Percentiles rank a stretch among this genome's conserved stretches.
Evolutionary conservation across 176 grass and related monocot genomes (phyloP).

Genomic region (Paspalum notatum): DNA sequence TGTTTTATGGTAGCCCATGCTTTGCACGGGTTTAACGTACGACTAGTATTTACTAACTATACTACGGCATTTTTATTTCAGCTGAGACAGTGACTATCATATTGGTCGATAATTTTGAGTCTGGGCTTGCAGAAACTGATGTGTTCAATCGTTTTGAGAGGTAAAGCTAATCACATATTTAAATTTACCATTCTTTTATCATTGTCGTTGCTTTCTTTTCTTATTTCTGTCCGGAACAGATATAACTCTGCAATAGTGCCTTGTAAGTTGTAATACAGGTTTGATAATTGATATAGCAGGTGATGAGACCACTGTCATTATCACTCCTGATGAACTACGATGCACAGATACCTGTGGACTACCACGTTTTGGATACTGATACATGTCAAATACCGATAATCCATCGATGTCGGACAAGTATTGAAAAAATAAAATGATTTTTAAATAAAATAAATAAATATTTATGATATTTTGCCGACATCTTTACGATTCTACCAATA

Average conservation of each 20-base stretch:
- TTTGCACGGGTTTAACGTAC: too few relatives aligned
- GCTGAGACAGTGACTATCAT: conserved; percentile 76
- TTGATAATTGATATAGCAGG: conserved; percentile 97
- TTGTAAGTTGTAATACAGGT: conserved; percentile 52
- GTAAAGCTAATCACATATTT: conserved; percentile 38
- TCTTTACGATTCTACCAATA: too few relatives aligned
- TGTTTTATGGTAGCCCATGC: too few relatives aligned
- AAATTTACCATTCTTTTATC: conserved; percentile 26
- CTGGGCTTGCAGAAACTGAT: conserved; percentile 54
- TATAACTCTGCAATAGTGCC: conserved; percentile 24
- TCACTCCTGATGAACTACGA: conserved; percentile 44
- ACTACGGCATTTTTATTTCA: conserved; percentile 41
- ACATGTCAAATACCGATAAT: too few relatives aligned
- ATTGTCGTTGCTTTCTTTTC: not conserved
- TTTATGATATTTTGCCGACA: too few relatives aligned
- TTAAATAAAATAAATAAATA: too few relatives aligned
- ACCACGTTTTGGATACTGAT: too few relatives aligned
- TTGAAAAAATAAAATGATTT: too few relatives aligned
- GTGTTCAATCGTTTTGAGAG: conserved; percentile 84
- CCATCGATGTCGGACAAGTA: too few relatives aligned
- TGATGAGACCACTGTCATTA: conserved; percentile 70
- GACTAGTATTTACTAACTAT: conserved; percentile 15
- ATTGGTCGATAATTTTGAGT: conserved; percentile 62
- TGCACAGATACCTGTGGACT: too few relatives aligned
- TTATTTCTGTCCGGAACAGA: not conserved